phyloP scores from a whole-genome alignment of 495 filamentous ascomycete genomes.

The Talaromyces trachyspermus region DNA sequence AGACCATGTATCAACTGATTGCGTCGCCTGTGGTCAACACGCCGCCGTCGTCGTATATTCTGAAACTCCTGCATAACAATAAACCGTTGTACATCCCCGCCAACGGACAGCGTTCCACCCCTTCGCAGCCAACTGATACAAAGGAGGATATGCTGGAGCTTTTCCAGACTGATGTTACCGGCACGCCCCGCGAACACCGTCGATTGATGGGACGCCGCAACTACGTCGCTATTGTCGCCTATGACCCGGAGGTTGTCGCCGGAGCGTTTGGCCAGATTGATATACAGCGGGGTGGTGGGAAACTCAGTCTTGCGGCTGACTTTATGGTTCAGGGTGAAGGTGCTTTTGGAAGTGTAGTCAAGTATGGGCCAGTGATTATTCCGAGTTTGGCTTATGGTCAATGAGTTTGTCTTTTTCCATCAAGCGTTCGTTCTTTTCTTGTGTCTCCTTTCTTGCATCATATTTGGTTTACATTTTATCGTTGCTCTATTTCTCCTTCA shows the following conservation, averaged over 20 bases:
- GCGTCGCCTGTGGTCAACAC: slow-evolving; percentile 84
- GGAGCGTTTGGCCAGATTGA: slow-evolving; percentile 41
- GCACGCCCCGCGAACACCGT: slow-evolving; percentile 69
- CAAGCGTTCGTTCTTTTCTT: neutral
- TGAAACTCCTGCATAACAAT: slow-evolving; percentile 82
- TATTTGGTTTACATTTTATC: too few relatives aligned
- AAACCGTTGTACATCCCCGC: slow-evolving; percentile 82
- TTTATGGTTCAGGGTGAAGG: slow-evolving; percentile 96
- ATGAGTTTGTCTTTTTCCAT: slow-evolving; percentile 8
- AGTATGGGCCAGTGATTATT: slow-evolving; percentile 95
- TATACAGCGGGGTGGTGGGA: slow-evolving; percentile 44
- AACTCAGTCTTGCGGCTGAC: slow-evolving; percentile 84
- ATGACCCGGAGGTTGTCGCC: slow-evolving; percentile 73
- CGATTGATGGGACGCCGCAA: slow-evolving; percentile 89
- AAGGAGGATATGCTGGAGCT: slow-evolving; percentile 99
- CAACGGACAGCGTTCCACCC: slow-evolving; percentile 74
- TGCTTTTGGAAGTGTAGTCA: slow-evolving; percentile 67
- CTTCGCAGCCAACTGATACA: slow-evolving; percentile 56
- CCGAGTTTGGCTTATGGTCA: slow-evolving; percentile 81
- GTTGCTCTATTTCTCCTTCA: too few relatives aligned
- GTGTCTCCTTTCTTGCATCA: neutral
- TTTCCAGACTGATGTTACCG: slow-evolving; percentile 84
- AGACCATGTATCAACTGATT: slow-evolving; percentile 99
- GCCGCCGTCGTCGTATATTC: slow-evolving; percentile 72
- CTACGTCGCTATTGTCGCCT: slow-evolving; percentile 90